Conservation (phyloP, 192 early-diverging fungal genomes). For the Gaertneriomyces sp. region DNA sequence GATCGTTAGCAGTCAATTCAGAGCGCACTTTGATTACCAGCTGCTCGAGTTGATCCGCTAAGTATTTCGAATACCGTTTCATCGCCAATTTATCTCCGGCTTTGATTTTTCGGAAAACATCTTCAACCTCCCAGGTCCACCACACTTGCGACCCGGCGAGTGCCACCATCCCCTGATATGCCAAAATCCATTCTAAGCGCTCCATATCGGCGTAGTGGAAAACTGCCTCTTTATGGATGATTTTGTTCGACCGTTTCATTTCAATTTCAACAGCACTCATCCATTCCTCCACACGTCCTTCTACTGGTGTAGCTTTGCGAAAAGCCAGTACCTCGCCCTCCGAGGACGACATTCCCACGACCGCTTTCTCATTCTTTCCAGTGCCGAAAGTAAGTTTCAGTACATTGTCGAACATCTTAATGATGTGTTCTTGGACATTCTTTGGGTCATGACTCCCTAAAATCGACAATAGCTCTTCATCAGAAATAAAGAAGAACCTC, state of each 20-base stretch:
- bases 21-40: slow-evolving; percentile 52
- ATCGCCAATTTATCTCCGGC: slow-evolving; percentile 57
- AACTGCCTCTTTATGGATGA: slow-evolving; percentile 59
- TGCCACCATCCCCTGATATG: slow-evolving; percentile 59
- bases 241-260: slow-evolving; percentile 59
- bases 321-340: slow-evolving; percentile 57
- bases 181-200: slow-evolving; percentile 49
- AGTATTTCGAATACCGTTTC: slow-evolving; percentile 53
- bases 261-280: slow-evolving; percentile 57
- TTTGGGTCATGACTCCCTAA: slow-evolving; percentile 57
- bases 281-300: slow-evolving; percentile 60
- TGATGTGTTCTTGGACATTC: slow-evolving; percentile 63
- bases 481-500: slow-evolving; percentile 61
- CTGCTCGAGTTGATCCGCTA: slow-evolving; percentile 53
- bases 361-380: slow-evolving; percentile 56
- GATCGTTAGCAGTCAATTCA: slow-evolving; percentile 50
- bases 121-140: slow-evolving; percentile 69
- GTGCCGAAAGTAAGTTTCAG: slow-evolving; percentile 61
- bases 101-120: slow-evolving; percentile 57
- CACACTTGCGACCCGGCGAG: slow-evolving; percentile 61
- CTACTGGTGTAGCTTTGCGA: slow-evolving; percentile 41
- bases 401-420: slow-evolving; percentile 65
- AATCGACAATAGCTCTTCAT: slow-evolving; percentile 63
- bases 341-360: slow-evolving; percentile 56
- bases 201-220: slow-evolving; percentile 59